phyloP scores from a whole-genome alignment of 306 rosid genomes.

The Trifolium pratense region DNA sequence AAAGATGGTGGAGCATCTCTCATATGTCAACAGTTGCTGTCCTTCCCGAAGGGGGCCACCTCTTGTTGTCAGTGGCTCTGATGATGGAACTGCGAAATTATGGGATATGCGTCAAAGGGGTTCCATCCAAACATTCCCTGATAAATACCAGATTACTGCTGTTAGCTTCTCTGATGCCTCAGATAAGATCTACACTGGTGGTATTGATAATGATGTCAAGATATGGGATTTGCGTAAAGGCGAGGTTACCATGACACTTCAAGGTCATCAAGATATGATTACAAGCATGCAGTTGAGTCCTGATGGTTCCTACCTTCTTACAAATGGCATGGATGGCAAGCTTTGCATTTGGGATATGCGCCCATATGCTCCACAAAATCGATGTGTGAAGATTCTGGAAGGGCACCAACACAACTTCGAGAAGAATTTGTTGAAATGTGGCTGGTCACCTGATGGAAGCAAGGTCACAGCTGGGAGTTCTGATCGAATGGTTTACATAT shows the following conservation, averaged over 20 bases:
- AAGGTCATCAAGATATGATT: conserved; percentile 97
- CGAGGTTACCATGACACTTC: conserved; percentile 88
- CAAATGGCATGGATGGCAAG: conserved; percentile 96
- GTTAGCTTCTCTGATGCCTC: conserved; percentile 93
- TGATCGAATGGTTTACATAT: conserved; percentile 87
- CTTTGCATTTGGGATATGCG: conserved; percentile 99
- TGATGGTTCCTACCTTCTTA: conserved; percentile 96
- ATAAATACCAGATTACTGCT: conserved; percentile 89
- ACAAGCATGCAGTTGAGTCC: conserved; percentile 95
- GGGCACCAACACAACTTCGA: conserved; percentile 98
- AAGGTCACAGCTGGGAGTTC: conserved; percentile 95
- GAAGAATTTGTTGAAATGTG: conserved; percentile 81
- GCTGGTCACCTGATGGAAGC: conserved; percentile 96
- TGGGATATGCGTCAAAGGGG: conserved; percentile 99
- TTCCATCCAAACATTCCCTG: conserved; percentile 95
- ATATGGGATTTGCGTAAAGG: conserved; percentile 97
- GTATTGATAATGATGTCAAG: conserved; percentile 88
- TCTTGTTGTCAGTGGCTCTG: conserved; percentile 91
- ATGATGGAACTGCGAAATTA: conserved; percentile 92
- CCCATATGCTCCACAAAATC: conserved; percentile 93
- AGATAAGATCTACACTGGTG: conserved; percentile 89
- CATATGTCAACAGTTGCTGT: conserved; percentile 88
- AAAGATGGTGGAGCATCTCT: conserved; percentile 95
- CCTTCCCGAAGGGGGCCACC: conserved; percentile 96
- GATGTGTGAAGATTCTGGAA: conserved; percentile 89